phyloP scores from a whole-genome alignment of 768 basidiomycete species.

The Podaxis sp. region DNA sequence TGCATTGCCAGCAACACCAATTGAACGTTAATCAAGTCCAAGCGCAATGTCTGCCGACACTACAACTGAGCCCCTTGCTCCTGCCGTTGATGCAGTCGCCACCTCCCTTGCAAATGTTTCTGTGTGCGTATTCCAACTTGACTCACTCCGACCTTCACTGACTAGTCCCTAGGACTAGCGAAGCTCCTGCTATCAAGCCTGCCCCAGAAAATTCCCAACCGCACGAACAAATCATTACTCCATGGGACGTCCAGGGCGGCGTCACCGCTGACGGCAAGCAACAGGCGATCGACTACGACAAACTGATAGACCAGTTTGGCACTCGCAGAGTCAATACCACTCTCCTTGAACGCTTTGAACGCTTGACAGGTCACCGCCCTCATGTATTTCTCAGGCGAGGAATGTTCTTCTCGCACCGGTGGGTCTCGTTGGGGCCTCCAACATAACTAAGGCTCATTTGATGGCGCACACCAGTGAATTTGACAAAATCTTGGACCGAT shows the following conservation, averaged over 20 bases:
- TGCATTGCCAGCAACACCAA: background rate
- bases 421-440: slow-evolving; percentile 21
- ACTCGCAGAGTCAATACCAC: slow-evolving; percentile 77
- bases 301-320: slow-evolving; percentile 91
- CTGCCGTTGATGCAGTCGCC: background rate
- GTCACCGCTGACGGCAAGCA: slow-evolving; percentile 87
- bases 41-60: slow-evolving; percentile 2
- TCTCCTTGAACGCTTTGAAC: slow-evolving; percentile 86
- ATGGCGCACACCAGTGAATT: slow-evolving; percentile 64
- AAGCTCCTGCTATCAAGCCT: background rate
- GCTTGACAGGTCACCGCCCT: slow-evolving; percentile 82
- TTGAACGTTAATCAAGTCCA: background rate
- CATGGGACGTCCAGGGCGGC: slow-evolving; percentile 96
- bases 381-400: slow-evolving; percentile 88
- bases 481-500: slow-evolving; percentile 90
- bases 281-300: slow-evolving; percentile 95
- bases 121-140: background rate
- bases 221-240: slow-evolving; percentile 82
- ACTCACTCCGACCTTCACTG: background rate
- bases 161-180: background rate
- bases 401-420: slow-evolving; percentile 99
- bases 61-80: background rate
- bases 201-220: slow-evolving; percentile 14
- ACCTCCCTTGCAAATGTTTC: slow-evolving; percentile 1
- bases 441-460: background rate